phyloP scores from a whole-genome alignment of 1,284 basidiomycete genomes.

The Apiotrichum porosum region DNA sequence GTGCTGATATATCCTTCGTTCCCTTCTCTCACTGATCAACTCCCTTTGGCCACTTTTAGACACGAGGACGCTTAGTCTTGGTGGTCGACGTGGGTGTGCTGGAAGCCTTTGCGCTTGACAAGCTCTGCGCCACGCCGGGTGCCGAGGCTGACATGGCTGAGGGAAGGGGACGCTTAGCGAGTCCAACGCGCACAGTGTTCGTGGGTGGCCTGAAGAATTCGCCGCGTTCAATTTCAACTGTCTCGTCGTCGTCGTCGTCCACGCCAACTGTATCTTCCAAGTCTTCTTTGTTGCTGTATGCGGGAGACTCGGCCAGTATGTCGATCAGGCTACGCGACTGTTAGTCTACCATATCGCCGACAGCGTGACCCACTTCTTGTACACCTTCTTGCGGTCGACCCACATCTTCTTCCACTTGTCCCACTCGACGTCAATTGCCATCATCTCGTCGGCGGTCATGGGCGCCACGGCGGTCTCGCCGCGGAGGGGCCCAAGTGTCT shows the following conservation, averaged over 20 bases:
- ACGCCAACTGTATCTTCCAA: conserved; percentile 46
- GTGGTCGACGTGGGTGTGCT: too few species aligned
- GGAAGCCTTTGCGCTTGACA: too few species aligned
- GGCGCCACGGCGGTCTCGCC: conserved; percentile 20
- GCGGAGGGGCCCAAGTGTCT: conserved; percentile 26
- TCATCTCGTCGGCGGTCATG: conserved; percentile 33
- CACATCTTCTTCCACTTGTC: conserved; percentile 45
- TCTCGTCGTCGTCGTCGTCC: conserved; percentile 36
- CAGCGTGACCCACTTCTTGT: conserved; percentile 35
- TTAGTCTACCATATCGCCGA: neutral
- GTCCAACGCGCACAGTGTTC: too few species aligned
- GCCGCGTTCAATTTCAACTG: conserved; percentile 34
- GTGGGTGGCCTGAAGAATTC: conserved; percentile 29
- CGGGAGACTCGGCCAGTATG: conserved; percentile 26
- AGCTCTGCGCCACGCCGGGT: too few species aligned
- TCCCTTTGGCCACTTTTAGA: too few species aligned
- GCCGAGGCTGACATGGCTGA: too few species aligned
- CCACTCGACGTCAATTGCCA: conserved; percentile 42
- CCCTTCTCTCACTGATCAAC: too few species aligned
- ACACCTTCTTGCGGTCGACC: conserved; percentile 40
- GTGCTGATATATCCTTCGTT: too few species aligned
- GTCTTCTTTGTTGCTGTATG: conserved; percentile 15
- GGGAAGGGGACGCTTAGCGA: too few species aligned
- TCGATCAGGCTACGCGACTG: conserved; percentile 27
- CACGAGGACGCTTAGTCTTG: too few species aligned